Conservation (phyloP, 2,329 filamentous ascomycete genomes). For the Ambrosiella beaveri region DNA sequence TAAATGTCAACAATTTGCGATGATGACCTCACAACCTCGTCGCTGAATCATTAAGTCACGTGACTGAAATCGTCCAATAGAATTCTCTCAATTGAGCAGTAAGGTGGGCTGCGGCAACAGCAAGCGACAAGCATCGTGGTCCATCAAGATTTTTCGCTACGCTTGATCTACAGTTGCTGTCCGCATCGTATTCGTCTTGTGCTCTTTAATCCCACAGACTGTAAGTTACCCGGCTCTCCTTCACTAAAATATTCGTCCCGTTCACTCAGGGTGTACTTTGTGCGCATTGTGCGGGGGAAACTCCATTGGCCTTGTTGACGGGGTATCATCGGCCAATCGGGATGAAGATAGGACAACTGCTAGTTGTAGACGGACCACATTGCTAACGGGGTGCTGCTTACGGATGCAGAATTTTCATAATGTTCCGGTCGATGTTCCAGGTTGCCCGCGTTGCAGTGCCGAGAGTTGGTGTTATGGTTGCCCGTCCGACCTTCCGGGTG, state of each 20-base stretch:
- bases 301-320: no score
- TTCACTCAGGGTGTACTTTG: no score
- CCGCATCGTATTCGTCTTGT: not conserved
- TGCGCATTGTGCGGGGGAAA: no score
- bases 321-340: no score
- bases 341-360: no score
- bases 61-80: not conserved
- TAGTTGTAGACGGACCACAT: no score
- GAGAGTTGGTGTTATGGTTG: conserved; percentile 21
- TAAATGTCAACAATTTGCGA: no score
- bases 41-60: not conserved
- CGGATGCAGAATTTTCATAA: conserved; percentile 22
- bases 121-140: not conserved
- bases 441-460: conserved; percentile 7
- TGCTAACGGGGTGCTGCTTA: not conserved
- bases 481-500: conserved; percentile 42
- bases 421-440: conserved; percentile 72
- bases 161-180: not conserved
- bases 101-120: not conserved
- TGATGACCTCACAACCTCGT: no score
- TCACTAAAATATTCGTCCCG: no score
- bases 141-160: not conserved
- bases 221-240: no score
- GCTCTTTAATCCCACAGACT: no score
- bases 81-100: not conserved